phyloP scores from a whole-genome alignment of 805 yeast species.

The Metschnikowia rubicola region DNA sequence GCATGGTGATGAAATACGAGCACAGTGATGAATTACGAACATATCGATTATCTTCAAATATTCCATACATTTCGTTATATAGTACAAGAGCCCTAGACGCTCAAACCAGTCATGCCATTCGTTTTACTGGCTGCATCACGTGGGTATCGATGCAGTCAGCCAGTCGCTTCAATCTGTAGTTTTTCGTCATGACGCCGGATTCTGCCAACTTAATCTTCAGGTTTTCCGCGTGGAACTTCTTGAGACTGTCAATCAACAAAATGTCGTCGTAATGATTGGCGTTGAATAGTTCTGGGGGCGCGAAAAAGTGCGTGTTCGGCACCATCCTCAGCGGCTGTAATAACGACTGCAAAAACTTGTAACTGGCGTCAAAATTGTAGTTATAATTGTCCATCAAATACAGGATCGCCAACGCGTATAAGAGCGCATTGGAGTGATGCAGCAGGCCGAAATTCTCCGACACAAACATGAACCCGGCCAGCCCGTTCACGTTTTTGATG shows the following conservation, averaged over 20 bases:
- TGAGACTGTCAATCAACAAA: constrained; percentile 36
- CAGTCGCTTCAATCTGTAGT: constrained; percentile 29
- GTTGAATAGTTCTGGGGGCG: constrained; percentile 16
- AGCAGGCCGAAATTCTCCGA: constrained; percentile 27
- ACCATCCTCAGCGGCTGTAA: neutral
- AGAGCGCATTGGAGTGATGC: constrained; percentile 23
- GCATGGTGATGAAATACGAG: too few relatives aligned
- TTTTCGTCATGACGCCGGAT: constrained; percentile 24
- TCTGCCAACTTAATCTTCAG: constrained; percentile 26
- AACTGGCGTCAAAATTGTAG: constrained; percentile 31
- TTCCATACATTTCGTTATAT: too few relatives aligned
- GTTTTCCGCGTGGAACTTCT: constrained; percentile 36
- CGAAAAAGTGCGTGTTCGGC: neutral
- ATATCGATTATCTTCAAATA: too few relatives aligned
- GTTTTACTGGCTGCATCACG: constrained; percentile 2
- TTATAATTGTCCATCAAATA: constrained; percentile 40
- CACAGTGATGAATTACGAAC: too few relatives aligned
- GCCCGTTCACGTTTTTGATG: constrained; percentile 29
- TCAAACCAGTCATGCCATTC: constrained; percentile 5
- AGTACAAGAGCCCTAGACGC: neutral
- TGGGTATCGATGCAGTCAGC: constrained; percentile 8
- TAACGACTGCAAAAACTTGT: constrained; percentile 23
- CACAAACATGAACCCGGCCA: constrained; percentile 32
- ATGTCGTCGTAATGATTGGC: constrained; percentile 38
- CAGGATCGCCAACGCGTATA: constrained; percentile 29